Base-by-base conservation (phyloP, 2,329 filamentous ascomycete species). In the Phaeosphaeriaceae sp. region DNA sequence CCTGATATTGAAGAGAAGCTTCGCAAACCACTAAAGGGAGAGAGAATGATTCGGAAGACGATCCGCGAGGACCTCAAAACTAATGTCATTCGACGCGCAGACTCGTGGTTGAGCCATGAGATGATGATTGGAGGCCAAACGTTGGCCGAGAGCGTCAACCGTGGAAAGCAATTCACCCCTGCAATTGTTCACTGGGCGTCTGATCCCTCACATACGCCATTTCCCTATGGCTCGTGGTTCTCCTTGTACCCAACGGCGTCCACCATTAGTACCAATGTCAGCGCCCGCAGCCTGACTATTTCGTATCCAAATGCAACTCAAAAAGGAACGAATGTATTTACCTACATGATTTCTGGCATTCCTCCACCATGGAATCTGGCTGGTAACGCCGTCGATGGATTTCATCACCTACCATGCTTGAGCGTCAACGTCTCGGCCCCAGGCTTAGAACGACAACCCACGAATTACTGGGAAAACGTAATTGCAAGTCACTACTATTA, bases 131-230 rank as follows among this genome's bases (percentile, higher is more conserved):
- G 77, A 16, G 53, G 42, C 0, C 46, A 56, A 12, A 46, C 43
- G 21, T 17, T 56, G 12, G 40, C 44, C 6, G 53, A 56, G 15
- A 36, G 39, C 2, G 43, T 42, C 21, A 61, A 66, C 1, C 42
- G 61, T 12, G 61, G 61, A 3, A 56, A 64, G 35, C 61, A 64
- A 30, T 64, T 63, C 47, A 75, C 77, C 0, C 77, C 77, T 2
- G 75, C 76, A 3, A 76, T 78, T 28, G 76, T 77, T 1, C 77
- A 79, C 54, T 79, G 77, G 77, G 76, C 76, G 8, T 65, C 71
- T 1, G 76, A 79, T 42, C 66, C 70, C 11, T 39, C 43, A 0
- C 75, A 76, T 39, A 72, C 58, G 20, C 56, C 54, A 11, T 57
- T 50, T 28, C 56, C 56, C 1, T 50, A 53, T 12, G 54, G 40